A percentile compares a stretch with the other conserved stretches of the same genome.
phyloP scores from a whole-genome alignment of 202 grass and related monocot species.

The Carex arenaria region DNA sequence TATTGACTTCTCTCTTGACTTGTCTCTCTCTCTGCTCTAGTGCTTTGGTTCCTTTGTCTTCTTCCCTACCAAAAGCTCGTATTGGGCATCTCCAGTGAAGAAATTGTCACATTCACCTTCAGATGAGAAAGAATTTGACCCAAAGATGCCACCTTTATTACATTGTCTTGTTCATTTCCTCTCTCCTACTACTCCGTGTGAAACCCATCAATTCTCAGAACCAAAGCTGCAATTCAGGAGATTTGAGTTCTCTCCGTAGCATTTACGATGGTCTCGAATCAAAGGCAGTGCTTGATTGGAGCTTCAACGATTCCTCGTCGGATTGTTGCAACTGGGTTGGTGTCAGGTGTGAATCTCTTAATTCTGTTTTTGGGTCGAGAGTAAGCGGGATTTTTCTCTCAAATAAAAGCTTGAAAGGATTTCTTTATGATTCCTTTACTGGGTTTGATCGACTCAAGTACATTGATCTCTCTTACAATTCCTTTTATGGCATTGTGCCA shows the following conservation, averaged over 20 bases:
- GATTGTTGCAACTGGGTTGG: slow-evolving; percentile 74
- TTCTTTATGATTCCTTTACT: slow-evolving; percentile 39
- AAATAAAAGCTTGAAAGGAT: slow-evolving; percentile 52
- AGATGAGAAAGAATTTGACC: slow-evolving; percentile 44
- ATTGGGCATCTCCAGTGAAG: neutral
- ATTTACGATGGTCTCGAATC: slow-evolving; percentile 44
- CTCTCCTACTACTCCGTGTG: slow-evolving; percentile 12
- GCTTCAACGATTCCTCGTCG: slow-evolving; percentile 14
- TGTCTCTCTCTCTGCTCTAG: neutral
- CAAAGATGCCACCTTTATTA: slow-evolving; percentile 1
- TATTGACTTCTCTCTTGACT: neutral
- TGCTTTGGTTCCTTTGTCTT: slow-evolving; percentile 13
- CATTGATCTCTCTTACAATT: slow-evolving; percentile 65
- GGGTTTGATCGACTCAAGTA: slow-evolving; percentile 38
- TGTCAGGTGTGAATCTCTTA: slow-evolving; percentile 34
- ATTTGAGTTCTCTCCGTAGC: slow-evolving; percentile 45
- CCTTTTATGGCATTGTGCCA: slow-evolving; percentile 32
- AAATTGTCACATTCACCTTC: neutral
- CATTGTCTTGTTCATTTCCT: slow-evolving; percentile 21
- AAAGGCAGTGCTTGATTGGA: slow-evolving; percentile 44
- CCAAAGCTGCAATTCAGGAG: slow-evolving; percentile 37
- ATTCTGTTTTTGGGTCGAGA: neutral
- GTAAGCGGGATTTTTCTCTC: slow-evolving; percentile 64
- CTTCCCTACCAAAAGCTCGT: slow-evolving; percentile 1
- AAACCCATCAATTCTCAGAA: slow-evolving; percentile 26